These are phyloP conservation scores for Arthrobotrys musiformis DNA, from an alignment of 2,329 filamentous ascomycete genomes.

Conservation along the genomic window DNA sequence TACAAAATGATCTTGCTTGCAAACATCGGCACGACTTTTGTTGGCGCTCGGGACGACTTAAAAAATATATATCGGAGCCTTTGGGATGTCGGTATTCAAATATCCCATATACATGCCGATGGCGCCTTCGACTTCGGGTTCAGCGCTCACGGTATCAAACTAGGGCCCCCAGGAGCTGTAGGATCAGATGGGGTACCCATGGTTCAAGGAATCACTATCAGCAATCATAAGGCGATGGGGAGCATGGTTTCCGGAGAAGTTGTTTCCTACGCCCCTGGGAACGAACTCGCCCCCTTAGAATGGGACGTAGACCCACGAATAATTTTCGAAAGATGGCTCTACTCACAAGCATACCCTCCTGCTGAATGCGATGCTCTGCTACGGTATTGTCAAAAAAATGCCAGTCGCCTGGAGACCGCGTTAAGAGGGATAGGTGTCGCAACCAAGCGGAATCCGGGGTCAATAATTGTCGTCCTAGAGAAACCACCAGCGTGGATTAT, in stretches of 20 bases:
- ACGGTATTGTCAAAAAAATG: conserved; percentile 20
- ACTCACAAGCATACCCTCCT: conserved; percentile 5
- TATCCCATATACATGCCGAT: conserved; percentile 14
- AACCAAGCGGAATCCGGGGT: conserved; percentile 9
- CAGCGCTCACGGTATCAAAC: neutral
- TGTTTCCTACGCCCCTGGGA: conserved; percentile 2
- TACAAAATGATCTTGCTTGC: conserved; percentile 29
- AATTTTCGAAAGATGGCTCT: conserved; percentile 41
- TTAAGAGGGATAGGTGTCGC: conserved; percentile 1
- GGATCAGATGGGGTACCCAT: conserved; percentile 8
- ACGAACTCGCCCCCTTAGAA: neutral
- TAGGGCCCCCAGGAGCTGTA: conserved; percentile 2
- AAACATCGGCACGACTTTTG: conserved; percentile 37
- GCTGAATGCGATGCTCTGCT: neutral
- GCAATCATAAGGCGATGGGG: conserved; percentile 37
- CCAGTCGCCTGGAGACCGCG: neutral
- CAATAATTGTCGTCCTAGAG: conserved; percentile 31
- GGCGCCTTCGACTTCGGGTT: conserved; percentile 8
- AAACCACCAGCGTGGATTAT: conserved; percentile 34
- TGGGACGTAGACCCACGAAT: conserved; percentile 38
- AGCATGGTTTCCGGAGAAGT: conserved; percentile 31
- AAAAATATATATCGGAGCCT: conserved; percentile 7
- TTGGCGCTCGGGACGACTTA: conserved; percentile 24
- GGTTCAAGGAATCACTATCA: conserved; percentile 37
- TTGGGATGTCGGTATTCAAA: neutral